phyloP scores from a whole-genome alignment of 805 yeast species.

The Lipomyces orientalis region DNA sequence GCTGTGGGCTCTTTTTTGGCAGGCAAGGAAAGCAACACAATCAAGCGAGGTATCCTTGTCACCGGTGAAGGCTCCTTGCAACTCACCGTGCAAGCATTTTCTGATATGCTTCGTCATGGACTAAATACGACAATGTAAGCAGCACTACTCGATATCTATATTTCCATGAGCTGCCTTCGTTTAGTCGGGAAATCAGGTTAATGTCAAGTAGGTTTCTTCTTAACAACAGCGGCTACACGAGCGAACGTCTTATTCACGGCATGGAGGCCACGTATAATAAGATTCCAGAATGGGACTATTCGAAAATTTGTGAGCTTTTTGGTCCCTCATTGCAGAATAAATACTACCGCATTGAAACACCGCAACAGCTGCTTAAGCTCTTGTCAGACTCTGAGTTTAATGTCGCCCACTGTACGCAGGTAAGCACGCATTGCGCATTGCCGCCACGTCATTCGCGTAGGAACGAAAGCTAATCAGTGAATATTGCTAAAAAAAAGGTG shows the following conservation, averaged over 20 bases:
- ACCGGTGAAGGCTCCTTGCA: constrained; percentile 76
- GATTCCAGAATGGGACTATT: constrained; percentile 66
- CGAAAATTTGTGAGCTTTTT: constrained; percentile 55
- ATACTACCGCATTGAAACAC: constrained; percentile 52
- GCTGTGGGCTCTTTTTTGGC: constrained; percentile 68
- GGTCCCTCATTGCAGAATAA: constrained; percentile 54
- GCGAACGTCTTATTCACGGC: constrained; percentile 67
- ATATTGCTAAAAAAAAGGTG: neutral
- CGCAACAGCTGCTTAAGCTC: constrained; percentile 56
- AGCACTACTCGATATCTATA: neutral
- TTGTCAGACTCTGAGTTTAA: constrained; percentile 50
- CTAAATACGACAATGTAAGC: constrained; percentile 57
- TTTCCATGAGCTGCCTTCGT: neutral
- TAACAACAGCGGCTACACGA: constrained; percentile 71
- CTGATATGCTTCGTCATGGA: constrained; percentile 61
- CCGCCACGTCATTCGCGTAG: neutral
- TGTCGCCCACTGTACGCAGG: constrained; percentile 12
- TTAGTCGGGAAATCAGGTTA: neutral
- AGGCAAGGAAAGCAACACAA: constrained; percentile 54
- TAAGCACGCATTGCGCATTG: neutral
- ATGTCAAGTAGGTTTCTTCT: constrained; percentile 50
- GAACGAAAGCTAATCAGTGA: neutral
- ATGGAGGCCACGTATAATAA: constrained; percentile 62
- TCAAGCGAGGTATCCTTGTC: constrained; percentile 60
- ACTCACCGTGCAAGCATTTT: constrained; percentile 67